These are phyloP conservation scores for Citrus maxima DNA, from an alignment of 345 rosid species.

Conservation along the genomic window DNA sequence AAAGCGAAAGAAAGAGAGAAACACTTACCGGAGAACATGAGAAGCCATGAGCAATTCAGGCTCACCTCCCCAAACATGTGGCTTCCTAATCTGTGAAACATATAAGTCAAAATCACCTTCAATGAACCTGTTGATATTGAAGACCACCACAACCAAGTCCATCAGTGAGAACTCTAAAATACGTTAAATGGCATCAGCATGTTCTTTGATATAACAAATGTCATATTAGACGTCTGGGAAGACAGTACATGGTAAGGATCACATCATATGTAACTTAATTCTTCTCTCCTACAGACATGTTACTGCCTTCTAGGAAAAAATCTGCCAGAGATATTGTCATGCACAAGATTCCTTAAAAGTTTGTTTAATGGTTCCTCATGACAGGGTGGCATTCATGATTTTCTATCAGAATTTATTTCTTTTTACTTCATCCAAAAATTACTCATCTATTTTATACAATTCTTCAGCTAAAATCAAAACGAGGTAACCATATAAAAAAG, in stretches of 20 bases:
- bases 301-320: background rate
- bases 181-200: background rate
- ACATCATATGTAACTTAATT: background rate
- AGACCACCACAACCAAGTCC: constrained; percentile 6
- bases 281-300: background rate
- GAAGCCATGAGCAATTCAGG: constrained; percentile 97
- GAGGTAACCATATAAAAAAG: background rate
- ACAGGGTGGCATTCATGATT: background rate
- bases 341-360: constrained; percentile 3
- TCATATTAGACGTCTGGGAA: background rate
- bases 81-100: constrained; percentile 70
- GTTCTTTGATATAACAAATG: background rate
- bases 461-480: constrained; percentile 1
- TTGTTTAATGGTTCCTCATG: background rate
- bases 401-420: background rate
- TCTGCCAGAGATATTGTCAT: background rate
- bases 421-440: background rate
- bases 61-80: constrained; percentile 98
- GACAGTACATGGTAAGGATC: background rate
- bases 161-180: background rate
- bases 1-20: background rate
- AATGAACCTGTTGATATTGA: constrained; percentile 63
- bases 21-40: constrained; percentile 71
- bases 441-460: background rate
- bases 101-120: constrained; percentile 92